Percentiles rank a stretch among this genome's conserved stretches.
These are phyloP conservation scores for Kazachstania sp. DNA, from an alignment of 1,139 yeast species.

Conservation along the genomic window DNA sequence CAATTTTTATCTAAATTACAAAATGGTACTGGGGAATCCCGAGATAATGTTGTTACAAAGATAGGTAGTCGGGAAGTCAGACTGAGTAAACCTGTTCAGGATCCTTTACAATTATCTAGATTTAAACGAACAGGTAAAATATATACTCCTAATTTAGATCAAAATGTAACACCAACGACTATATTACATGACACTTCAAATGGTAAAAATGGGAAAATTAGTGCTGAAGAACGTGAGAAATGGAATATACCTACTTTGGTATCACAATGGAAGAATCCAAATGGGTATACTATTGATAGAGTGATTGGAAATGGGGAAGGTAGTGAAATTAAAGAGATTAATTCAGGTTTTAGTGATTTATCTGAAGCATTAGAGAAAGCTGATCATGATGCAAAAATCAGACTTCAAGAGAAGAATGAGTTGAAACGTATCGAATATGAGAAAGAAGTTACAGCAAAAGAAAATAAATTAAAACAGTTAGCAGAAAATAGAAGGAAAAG, in stretches of 20 bases:
- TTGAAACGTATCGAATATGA: conserved; percentile 47
- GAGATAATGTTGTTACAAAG: conserved; percentile 41
- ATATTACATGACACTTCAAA: conserved; percentile 32
- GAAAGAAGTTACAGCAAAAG: conserved; percentile 51
- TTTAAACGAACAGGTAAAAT: conserved; percentile 62
- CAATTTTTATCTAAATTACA: conserved; percentile 33
- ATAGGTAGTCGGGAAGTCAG: conserved; percentile 23
- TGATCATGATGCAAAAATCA: conserved; percentile 65
- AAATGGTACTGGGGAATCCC: conserved; percentile 31
- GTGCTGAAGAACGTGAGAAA: conserved; percentile 66
- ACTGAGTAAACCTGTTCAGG: conserved; percentile 55
- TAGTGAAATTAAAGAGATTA: conserved; percentile 41
- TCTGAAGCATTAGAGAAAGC: conserved; percentile 70
- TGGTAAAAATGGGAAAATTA: conserved; percentile 30
- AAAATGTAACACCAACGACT: conserved; percentile 43
- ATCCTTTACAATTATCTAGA: conserved; percentile 82
- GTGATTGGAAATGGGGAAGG: conserved; percentile 68
- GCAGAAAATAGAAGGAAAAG: conserved; percentile 38
- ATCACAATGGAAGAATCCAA: conserved; percentile 93
- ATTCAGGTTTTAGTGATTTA: conserved; percentile 53
- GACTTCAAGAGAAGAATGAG: conserved; percentile 52
- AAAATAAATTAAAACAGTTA: conserved; percentile 46
- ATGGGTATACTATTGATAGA: conserved; percentile 76
- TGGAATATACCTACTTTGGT: conserved; percentile 92
- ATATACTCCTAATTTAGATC: conserved; percentile 52